Evolutionary conservation across 2,329 filamentous ascomycete species (phyloP), one percentile per base, ranked within the genome.

Genomic region (Incumbomyces delicatus): DNA sequence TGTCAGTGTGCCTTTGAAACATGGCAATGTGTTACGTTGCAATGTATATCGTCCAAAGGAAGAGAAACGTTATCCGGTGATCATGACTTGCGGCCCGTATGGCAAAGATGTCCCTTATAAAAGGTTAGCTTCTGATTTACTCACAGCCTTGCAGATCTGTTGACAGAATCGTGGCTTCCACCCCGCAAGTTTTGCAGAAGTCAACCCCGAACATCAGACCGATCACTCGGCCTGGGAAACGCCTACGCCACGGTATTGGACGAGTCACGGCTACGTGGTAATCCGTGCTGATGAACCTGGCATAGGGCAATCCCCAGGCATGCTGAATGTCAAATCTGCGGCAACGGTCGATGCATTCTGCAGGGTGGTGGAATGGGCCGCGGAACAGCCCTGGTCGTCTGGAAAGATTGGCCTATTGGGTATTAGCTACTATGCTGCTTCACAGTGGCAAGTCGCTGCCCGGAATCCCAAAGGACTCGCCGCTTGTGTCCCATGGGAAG

Each of bases 21-120:
- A 57, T 32, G 56, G 55, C 5, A 56, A 63, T 32, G 59, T 72
- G 2, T 65, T 76, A 3, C 60, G 73, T 10, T 69, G 65, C 56
- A 76, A 75, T 57, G 66, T 76, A 2, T 76, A 75, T 52, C 63
- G 71, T 1, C 72, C 72, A 1, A 73, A 71, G 39, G 60, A 67
- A 17, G 66, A 61, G 50, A 66, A 72, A 67, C 11, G 6, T 5
- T 33, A 34, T 17, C 82, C 83, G 0, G 81, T 83, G 0, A 60
- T 86, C 7, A 76, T 83, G 2, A 86, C 81, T 0, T 86, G 86
- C 53, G 82, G 82, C 0, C 83, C 83, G 0, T 86, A 86, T 52
- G 82, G 83, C 38, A 86, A 87, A 55, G 81, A 86, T 54, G 82
- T 85, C 31, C 75, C 71, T 16, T 85, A 85, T 59, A 66, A 69